A percentile compares a stretch with the other conserved stretches of the same genome.
phyloP scores from a whole-genome alignment of 768 basidiomycete genomes.

The Agrocybe pediades region DNA sequence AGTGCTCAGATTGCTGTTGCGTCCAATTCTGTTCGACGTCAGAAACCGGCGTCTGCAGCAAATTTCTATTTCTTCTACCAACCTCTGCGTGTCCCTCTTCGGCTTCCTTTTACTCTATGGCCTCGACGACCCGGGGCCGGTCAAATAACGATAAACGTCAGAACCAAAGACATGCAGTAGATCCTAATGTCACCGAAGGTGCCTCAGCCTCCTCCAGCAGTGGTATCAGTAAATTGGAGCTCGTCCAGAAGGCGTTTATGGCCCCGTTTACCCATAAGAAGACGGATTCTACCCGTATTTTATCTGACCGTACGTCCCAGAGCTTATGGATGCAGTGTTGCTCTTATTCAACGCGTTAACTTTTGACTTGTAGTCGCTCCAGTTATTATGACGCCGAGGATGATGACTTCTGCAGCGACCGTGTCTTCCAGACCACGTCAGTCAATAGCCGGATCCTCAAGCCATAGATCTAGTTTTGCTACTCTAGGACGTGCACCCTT shows the following conservation, averaged over 20 bases:
- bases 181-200: constrained; percentile 35
- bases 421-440: constrained; percentile 52
- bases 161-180: constrained; percentile 39
- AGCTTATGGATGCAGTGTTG: constrained; percentile 1
- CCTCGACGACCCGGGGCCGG: constrained; percentile 35
- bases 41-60: constrained; percentile 25
- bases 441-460: constrained; percentile 31
- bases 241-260: constrained; percentile 70
- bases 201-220: constrained; percentile 30
- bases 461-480: constrained; percentile 56
- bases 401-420: constrained; percentile 74
- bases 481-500: constrained; percentile 80
- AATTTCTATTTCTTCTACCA: constrained; percentile 24
- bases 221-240: constrained; percentile 51
- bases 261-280: constrained; percentile 72
- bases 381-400: constrained; percentile 86
- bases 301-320: constrained; percentile 66
- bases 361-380: constrained; percentile 63
- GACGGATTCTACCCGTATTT: constrained; percentile 68
- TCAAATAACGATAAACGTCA: constrained; percentile 35
- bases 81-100: constrained; percentile 10
- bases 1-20: constrained; percentile 16
- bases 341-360: constrained; percentile 6
- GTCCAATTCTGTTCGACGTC: constrained; percentile 16
- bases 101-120: constrained; percentile 30